These are phyloP conservation scores for Pulveroboletus sp. DNA, from an alignment of 768 basidiomycete genomes.

Conservation along the genomic window DNA sequence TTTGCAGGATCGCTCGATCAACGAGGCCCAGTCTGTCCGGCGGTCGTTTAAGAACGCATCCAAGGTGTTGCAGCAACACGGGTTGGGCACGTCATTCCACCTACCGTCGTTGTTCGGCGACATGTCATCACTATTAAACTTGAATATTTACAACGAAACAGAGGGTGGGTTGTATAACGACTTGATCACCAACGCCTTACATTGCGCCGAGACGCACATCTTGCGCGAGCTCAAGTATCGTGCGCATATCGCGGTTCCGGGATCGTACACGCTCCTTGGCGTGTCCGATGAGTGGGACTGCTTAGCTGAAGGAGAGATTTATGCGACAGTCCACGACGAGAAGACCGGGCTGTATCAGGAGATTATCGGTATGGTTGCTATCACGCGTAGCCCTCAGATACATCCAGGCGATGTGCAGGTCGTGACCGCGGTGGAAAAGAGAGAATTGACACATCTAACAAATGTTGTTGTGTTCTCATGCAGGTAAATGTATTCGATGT, in stretches of 20 bases:
- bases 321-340: slow-evolving; percentile 37
- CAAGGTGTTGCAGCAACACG: slow-evolving; percentile 39
- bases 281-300: slow-evolving; percentile 49
- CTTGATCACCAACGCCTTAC: slow-evolving; percentile 35
- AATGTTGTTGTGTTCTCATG: slow-evolving; percentile 51
- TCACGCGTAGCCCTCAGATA: slow-evolving; percentile 50
- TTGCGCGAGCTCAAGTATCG: slow-evolving; percentile 49
- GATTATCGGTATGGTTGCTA: slow-evolving; percentile 37
- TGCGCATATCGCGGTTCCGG: slow-evolving; percentile 47
- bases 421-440: slow-evolving; percentile 39
- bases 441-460: slow-evolving; percentile 35
- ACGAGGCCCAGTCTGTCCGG: slow-evolving; percentile 33
- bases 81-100: slow-evolving; percentile 42
- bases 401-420: slow-evolving; percentile 46
- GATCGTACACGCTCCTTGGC: slow-evolving; percentile 46
- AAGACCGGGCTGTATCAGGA: slow-evolving; percentile 20
- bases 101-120: slow-evolving; percentile 40
- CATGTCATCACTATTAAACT: slow-evolving; percentile 31
- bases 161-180: slow-evolving; percentile 26
- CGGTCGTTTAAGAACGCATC: slow-evolving; percentile 34
- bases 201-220: slow-evolving; percentile 40
- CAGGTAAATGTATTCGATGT: slow-evolving; percentile 25
- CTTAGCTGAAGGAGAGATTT: slow-evolving; percentile 44
- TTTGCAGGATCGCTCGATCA: slow-evolving; percentile 37
- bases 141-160: slow-evolving; percentile 18